Base-by-base conservation (phyloP, 768 basidiomycete species). In the Thelephora ganbajun region DNA sequence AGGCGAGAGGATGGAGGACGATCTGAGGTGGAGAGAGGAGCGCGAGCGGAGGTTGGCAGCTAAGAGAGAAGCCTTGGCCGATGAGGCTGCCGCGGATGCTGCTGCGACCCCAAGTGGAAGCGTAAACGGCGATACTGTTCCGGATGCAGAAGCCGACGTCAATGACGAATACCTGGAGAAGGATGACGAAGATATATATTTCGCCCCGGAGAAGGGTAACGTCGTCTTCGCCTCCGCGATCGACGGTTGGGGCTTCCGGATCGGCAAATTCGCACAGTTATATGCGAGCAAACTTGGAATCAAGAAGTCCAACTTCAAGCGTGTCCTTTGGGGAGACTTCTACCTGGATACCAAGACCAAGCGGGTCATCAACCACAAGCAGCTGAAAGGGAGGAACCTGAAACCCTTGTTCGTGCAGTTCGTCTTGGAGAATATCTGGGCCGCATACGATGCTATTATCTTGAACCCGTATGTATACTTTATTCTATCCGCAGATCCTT, bases 401-500 rank as follows among this genome's bases (percentile, higher is more conserved):
- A 98, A 98, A 66, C 89, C 93, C 11, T 72, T 98, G 20, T 98
- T 98, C 58, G 96, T 97, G 11, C 93, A 97, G 65, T 94, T 98
- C 55, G 83, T 99, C 11, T 65, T 99, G 53, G 96, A 98, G 46
- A 98, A 98, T 61, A 73, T 99, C 20, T 99, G 94, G 93, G 84
- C 88, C 13, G 85, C 96, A 11, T 99, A 98, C 60, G 90, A 96
- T 57, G 88, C 85, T 13, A 81, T 92, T 12, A 65, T 87, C 35
- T 63, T 87, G 12, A 88, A 93, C 54, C 87, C 90, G 94, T 98
- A 58, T 59, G 94, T 79, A 12, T 43, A 36, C 2, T 35, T 50
- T 56, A 48, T 60, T 49, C 50, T 54, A 47, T 19, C 23, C 35
- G 34, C 23, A 19, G 26, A 14, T 16, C n/a, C 26, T 46, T 5